Conservation (phyloP, 331 rosid species). For the Quercus tomentella region DNA sequence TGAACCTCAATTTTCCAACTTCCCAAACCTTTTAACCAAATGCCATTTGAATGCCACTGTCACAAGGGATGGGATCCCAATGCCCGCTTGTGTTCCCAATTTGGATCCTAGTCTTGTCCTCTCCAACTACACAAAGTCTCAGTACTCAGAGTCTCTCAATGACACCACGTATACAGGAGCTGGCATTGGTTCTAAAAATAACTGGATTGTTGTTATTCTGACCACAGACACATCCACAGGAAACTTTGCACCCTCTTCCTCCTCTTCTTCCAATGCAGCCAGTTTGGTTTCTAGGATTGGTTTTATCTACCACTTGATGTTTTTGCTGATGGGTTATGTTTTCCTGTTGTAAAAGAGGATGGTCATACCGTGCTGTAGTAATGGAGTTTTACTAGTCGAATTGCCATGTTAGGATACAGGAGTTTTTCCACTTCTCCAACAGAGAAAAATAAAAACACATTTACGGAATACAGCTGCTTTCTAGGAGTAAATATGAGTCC, state of each 20-base stretch:
- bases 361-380: conserved; percentile 13
- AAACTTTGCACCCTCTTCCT: conserved; percentile 40
- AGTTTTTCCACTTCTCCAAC: conserved; percentile 15
- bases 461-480: conserved; percentile 5
- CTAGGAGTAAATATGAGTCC: conserved; percentile 10
- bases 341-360: conserved; percentile 42
- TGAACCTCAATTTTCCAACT: conserved; percentile 70
- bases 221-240: conserved; percentile 72
- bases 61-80: conserved; percentile 66
- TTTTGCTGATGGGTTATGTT: conserved; percentile 38
- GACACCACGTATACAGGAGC: conserved; percentile 64
- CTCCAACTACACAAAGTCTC: conserved; percentile 74
- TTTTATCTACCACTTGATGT: conserved; percentile 32
- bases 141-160: conserved; percentile 62
- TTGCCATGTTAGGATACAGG: background rate
- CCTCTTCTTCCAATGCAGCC: conserved; percentile 12
- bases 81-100: conserved; percentile 88
- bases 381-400: background rate
- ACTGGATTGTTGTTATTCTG: conserved; percentile 80
- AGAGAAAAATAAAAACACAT: conserved; percentile 11
- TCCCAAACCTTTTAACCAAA: conserved; percentile 54
- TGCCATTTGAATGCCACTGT: conserved; percentile 68
- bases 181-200: conserved; percentile 72
- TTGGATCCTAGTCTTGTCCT: conserved; percentile 56
- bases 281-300: conserved; percentile 36